Evolutionary conservation across 305 asterid genomes (phyloP).

Genomic region (Withania somnifera): DNA sequence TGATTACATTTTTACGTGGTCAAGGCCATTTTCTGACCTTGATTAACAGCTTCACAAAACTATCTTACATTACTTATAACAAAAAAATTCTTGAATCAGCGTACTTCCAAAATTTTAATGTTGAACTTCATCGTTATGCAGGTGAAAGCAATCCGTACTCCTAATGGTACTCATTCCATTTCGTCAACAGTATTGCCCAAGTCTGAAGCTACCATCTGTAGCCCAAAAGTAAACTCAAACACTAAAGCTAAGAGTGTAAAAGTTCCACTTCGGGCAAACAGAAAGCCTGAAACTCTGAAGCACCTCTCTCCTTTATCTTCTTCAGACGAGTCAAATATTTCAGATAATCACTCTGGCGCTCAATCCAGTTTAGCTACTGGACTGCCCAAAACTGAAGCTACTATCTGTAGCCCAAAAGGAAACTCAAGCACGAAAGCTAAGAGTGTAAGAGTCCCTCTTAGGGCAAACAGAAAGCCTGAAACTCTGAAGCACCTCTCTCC

Average conservation of each 20-base stretch:
- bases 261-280: conserved; percentile 21
- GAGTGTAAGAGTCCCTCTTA: conserved; percentile 30
- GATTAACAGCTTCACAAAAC: not conserved
- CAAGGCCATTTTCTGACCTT: not conserved
- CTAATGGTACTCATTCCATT: conserved; percentile 39
- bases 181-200: conserved; percentile 27
- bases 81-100: not conserved
- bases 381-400: conserved; percentile 29
- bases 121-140: conserved; percentile 23
- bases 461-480: conserved; percentile 19
- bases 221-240: conserved; percentile 41
- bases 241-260: conserved; percentile 42
- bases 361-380: not conserved
- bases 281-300: conserved; percentile 29
- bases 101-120: not conserved
- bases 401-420: conserved; percentile 30
- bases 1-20: not conserved
- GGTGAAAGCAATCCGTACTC: conserved; percentile 61
- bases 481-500: conserved; percentile 26
- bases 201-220: conserved; percentile 28
- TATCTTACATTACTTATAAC: not conserved
- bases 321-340: conserved; percentile 17
- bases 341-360: conserved; percentile 9
- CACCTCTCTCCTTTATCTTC: conserved; percentile 16
- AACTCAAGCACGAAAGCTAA: conserved; percentile 45